A percentile compares a stretch with the other conserved stretches of the same genome.
Evolutionary conservation across 1,284 basidiomycete species (phyloP).

Genomic region (Ganoderma resinaceum): DNA sequence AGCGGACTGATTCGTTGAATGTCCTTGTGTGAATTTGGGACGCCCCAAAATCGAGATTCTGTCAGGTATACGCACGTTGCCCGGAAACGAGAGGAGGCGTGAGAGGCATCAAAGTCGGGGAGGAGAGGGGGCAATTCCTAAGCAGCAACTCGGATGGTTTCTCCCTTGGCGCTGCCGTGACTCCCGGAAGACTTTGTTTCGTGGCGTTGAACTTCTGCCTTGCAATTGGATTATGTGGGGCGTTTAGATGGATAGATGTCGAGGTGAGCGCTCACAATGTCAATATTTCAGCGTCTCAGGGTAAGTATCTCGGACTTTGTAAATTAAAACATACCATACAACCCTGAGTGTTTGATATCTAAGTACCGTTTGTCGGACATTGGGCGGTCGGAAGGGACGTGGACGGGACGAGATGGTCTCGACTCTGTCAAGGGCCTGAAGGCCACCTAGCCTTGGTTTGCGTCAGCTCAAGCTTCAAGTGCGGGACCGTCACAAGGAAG

Average conservation of each 20-base stretch:
- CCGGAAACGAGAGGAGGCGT: slow-evolving; percentile 6
- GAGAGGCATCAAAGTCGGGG: slow-evolving; percentile 1
- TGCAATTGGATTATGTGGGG: neutral
- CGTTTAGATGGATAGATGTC: neutral
- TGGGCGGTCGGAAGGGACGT: too few species aligned
- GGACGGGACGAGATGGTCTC: neutral
- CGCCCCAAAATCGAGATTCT: slow-evolving; percentile 4
- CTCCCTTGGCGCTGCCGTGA: slow-evolving; percentile 28
- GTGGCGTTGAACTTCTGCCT: neutral
- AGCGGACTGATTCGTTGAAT: neutral
- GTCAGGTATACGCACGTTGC: neutral
- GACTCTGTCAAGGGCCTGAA: neutral
- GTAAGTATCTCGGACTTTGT: neutral
- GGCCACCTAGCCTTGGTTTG: neutral
- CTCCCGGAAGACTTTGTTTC: slow-evolving; percentile 23
- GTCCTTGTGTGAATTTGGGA: neutral
- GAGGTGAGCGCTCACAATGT: neutral
- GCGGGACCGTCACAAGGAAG: neutral
- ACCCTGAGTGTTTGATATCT: neutral
- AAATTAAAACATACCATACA: neutral
- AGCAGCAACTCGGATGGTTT: neutral
- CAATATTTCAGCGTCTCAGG: neutral
- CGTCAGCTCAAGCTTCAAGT: neutral
- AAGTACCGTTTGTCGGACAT: slow-evolving; percentile 3
- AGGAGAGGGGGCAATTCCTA: neutral